Evolutionary conservation across 176 grass and related monocot genomes (phyloP).

Genomic region (Ananas comosus): DNA sequence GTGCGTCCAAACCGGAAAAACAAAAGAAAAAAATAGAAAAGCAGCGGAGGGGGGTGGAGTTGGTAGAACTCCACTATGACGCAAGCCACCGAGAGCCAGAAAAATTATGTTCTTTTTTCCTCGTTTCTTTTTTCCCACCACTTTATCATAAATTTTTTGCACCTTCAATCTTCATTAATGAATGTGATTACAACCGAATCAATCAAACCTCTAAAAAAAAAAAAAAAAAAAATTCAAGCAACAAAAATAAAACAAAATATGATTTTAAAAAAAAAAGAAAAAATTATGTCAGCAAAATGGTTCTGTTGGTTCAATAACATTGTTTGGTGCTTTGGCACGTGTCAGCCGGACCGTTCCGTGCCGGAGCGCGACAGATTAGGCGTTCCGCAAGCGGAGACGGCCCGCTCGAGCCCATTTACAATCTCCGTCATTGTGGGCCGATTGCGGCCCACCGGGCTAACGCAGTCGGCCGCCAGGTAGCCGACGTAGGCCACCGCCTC

Average conservation of each 20-base stretch:
- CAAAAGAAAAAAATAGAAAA: background rate
- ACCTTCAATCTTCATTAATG: background rate
- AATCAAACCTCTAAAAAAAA: background rate
- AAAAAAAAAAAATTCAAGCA: background rate
- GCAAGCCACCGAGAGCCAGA: background rate
- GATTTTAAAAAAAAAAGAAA: background rate
- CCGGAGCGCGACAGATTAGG: constrained; percentile 20
- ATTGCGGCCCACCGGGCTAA: constrained; percentile 46
- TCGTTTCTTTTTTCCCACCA: background rate
- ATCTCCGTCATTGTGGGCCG: constrained; percentile 84
- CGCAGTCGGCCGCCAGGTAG: constrained; percentile 75
- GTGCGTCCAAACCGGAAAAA: background rate
- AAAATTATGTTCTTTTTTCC: background rate
- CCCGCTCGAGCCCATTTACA: constrained; percentile 66
- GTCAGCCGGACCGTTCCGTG: constrained; percentile 18
- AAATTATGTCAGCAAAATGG: constrained; percentile 18
- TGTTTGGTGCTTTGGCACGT: constrained; percentile 23
- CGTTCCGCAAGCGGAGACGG: constrained; percentile 30
- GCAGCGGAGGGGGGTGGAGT: background rate
- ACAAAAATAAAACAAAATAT: background rate
- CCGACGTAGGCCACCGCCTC: constrained; percentile 77
- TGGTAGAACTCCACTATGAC: background rate
- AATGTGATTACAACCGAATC: background rate
- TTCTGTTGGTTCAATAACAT: constrained; percentile 4
- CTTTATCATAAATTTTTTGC: background rate